A percentile compares a stretch with the other conserved stretches of the same genome.
Evolutionary conservation across 2,329 filamentous ascomycete species (phyloP).

Genomic region (Aspergillus pseudoterreus): DNA sequence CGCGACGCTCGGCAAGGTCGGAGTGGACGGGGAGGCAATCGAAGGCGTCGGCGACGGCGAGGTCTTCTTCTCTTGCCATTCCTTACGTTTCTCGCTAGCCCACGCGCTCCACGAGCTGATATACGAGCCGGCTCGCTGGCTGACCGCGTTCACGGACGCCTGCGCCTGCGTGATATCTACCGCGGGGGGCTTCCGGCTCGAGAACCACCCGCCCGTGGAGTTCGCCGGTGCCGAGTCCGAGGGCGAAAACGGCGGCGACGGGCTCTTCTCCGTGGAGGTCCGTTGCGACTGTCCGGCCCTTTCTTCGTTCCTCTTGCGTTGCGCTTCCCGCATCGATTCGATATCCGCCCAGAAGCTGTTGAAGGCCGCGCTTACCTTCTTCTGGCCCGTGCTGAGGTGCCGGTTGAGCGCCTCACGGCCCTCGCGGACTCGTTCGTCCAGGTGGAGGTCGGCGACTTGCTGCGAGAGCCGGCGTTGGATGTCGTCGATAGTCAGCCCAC

Average conservation of each 20-base stretch:
- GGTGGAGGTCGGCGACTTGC: conserved; percentile 88
- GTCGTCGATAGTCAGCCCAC: conserved; percentile 89
- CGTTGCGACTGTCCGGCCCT: conserved; percentile 26
- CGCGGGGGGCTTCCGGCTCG: conserved; percentile 28
- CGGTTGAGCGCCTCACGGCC: conserved; percentile 83
- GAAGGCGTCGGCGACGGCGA: conserved; percentile 24
- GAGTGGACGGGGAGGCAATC: conserved; percentile 18
- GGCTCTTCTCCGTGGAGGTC: conserved; percentile 26
- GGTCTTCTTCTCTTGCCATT: conserved; percentile 42
- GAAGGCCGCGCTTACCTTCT: conserved; percentile 82
- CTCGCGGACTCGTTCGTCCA: conserved; percentile 83
- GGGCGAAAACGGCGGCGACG: conserved; percentile 24
- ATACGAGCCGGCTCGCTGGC: conserved; percentile 58
- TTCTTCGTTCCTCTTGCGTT: conserved; percentile 52
- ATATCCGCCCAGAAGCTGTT: conserved; percentile 88
- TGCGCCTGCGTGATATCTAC: conserved; percentile 54
- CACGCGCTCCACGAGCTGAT: conserved; percentile 61
- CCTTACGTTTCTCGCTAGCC: conserved; percentile 50
- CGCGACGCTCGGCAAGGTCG: conserved; percentile 20
- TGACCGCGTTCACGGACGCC: conserved; percentile 51
- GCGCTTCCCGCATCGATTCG: conserved; percentile 72
- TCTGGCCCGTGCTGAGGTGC: conserved; percentile 80
- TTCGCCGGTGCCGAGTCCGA: conserved; percentile 21
- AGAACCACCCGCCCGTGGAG: conserved; percentile 25
- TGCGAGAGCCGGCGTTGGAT: conserved; percentile 84